Percentiles rank a stretch among this genome's conserved stretches.
Evolutionary conservation across 441 rosid species (phyloP).

Genomic region (Theobroma grandiflorum): DNA sequence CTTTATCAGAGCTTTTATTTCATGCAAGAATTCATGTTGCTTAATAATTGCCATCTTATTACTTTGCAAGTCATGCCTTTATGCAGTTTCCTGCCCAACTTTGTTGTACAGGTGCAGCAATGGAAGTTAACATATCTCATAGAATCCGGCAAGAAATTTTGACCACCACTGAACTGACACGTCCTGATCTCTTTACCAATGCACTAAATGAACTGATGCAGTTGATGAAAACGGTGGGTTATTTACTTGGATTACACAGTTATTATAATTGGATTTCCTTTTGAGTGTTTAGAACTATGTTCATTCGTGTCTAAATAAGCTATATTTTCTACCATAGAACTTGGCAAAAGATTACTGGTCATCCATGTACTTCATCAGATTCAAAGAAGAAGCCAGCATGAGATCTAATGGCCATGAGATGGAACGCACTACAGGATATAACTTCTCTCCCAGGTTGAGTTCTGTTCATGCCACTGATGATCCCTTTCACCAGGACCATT

Average conservation of each 20-base stretch:
- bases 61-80: not conserved
- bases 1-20: slow-evolving; percentile 1
- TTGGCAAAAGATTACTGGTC: slow-evolving; percentile 91
- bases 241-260: not conserved
- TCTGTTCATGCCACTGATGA: slow-evolving; percentile 77
- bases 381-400: slow-evolving; percentile 71
- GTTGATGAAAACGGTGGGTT: slow-evolving; percentile 76
- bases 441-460: slow-evolving; percentile 80
- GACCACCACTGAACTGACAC: slow-evolving; percentile 66
- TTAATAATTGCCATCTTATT: slow-evolving; percentile 2
- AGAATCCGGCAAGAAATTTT: slow-evolving; percentile 74
- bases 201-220: slow-evolving; percentile 80
- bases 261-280: not conserved
- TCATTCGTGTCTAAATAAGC: not conserved
- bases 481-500: slow-evolving; percentile 82
- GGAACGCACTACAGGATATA: slow-evolving; percentile 64
- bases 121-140: slow-evolving; percentile 92
- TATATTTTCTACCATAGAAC: slow-evolving; percentile 50
- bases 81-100: slow-evolving; percentile 22
- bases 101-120: slow-evolving; percentile 64
- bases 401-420: slow-evolving; percentile 50
- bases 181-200: slow-evolving; percentile 67
- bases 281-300: slow-evolving; percentile 6
- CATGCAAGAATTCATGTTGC: not conserved
- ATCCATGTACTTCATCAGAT: slow-evolving; percentile 81